Evolutionary conservation across 768 basidiomycete species (phyloP).

Genomic region (Sarcomyxa edulis): DNA sequence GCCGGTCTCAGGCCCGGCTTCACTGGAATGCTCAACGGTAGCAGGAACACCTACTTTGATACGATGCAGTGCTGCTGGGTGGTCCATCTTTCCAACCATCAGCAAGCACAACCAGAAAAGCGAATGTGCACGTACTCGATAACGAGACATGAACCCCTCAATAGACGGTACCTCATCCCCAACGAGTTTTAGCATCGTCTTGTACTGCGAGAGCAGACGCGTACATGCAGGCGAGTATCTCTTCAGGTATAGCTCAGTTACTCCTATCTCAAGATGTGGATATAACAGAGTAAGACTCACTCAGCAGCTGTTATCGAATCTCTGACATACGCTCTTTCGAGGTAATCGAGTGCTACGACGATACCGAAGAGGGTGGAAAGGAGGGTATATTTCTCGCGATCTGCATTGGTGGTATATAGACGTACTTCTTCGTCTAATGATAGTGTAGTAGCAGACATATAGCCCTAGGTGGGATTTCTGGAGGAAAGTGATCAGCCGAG

Average conservation of each 20-base stretch:
- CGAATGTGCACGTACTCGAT: conserved; percentile 48
- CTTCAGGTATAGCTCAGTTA: conserved; percentile 33
- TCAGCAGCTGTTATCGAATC: conserved; percentile 88
- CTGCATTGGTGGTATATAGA: conserved; percentile 80
- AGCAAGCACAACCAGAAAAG: background rate
- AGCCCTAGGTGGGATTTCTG: too few relatives aligned
- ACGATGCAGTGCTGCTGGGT: conserved; percentile 88
- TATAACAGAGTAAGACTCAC: conserved; percentile 47
- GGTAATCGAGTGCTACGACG: conserved; percentile 86
- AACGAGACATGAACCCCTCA: conserved; percentile 88
- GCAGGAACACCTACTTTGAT: conserved; percentile 92
- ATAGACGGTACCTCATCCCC: conserved; percentile 81
- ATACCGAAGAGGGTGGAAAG: conserved; percentile 90
- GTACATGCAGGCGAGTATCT: conserved; percentile 98
- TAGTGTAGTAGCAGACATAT: conserved; percentile 7
- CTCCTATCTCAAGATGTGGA: conserved; percentile 1
- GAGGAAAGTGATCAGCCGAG: too few relatives aligned
- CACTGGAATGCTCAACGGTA: conserved; percentile 92
- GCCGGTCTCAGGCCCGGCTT: conserved; percentile 87
- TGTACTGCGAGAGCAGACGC: conserved; percentile 91
- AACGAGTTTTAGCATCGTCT: conserved; percentile 95
- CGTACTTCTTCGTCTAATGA: conserved; percentile 91
- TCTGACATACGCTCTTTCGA: conserved; percentile 92
- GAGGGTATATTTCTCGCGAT: conserved; percentile 84
- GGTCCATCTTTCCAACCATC: conserved; percentile 66